Evolutionary conservation across 2,329 filamentous ascomycete species (phyloP).

Genomic region (Neopestalotiopsis sp.): DNA sequence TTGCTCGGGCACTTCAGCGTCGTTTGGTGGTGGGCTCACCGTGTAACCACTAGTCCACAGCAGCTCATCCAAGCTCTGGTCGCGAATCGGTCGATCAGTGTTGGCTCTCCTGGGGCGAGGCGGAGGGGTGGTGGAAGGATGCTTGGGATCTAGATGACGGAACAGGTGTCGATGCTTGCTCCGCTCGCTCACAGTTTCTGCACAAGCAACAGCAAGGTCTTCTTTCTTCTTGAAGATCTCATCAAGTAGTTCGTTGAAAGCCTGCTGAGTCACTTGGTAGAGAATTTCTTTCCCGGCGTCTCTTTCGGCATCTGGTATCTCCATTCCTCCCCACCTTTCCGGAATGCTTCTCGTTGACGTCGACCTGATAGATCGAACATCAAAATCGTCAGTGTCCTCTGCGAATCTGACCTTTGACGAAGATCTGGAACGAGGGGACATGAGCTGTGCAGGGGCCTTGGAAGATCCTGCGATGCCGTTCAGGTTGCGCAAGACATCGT

Average conservation of each 20-base stretch:
- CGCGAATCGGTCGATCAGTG: constrained; percentile 23
- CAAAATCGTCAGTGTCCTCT: constrained; percentile 72
- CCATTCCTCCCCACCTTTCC: constrained; percentile 78
- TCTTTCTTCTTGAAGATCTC: constrained; percentile 83
- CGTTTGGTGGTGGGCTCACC: constrained; percentile 33
- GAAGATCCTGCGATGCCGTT: constrained; percentile 47
- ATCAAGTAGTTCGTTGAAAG: constrained; percentile 91
- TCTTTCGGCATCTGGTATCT: constrained; percentile 78
- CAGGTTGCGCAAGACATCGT: constrained; percentile 56
- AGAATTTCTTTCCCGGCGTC: constrained; percentile 88
- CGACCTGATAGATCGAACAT: constrained; percentile 58
- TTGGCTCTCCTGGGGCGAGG: constrained; percentile 27
- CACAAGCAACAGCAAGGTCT: constrained; percentile 72
- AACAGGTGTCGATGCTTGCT: constrained; percentile 59
- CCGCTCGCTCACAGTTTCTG: constrained; percentile 65
- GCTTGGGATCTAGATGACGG: constrained; percentile 43
- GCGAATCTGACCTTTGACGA: constrained; percentile 82
- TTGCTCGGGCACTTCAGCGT: constrained; percentile 20
- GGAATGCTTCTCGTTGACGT: constrained; percentile 74
- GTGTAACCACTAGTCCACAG: constrained; percentile 51
- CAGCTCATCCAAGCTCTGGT: constrained; percentile 45
- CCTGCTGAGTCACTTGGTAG: constrained; percentile 89
- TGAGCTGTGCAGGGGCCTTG: constrained; percentile 42
- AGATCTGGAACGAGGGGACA: constrained; percentile 67
- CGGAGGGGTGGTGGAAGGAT: constrained; percentile 21